A percentile compares a stretch with the other conserved stretches of the same genome.
phyloP scores from a whole-genome alignment of 164 flowering plant species.

The Houttuynia cordata region DNA sequence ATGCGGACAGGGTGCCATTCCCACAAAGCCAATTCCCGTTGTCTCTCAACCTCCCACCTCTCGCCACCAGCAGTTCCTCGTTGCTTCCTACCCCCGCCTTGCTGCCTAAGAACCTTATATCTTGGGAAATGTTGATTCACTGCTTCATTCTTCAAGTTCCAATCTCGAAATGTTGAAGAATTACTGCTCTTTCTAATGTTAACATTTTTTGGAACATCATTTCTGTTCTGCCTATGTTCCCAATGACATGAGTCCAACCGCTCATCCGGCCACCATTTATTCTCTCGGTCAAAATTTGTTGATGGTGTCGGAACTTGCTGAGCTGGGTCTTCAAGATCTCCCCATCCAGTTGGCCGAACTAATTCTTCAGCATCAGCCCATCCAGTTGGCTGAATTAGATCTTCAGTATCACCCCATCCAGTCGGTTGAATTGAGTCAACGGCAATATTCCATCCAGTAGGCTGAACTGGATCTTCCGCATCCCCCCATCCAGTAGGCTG shows the following conservation, averaged over 20 bases:
- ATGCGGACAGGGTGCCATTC: background rate
- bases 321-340: constrained; percentile 4
- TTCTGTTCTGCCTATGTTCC: constrained; percentile 11
- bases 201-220: constrained; percentile 7
- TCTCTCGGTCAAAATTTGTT: background rate
- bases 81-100: constrained; percentile 14
- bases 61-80: constrained; percentile 13
- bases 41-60: constrained; percentile 5
- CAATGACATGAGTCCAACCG: background rate
- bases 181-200: constrained; percentile 2
- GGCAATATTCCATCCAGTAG: background rate
- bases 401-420: background rate
- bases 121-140: constrained; percentile 22
- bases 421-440: background rate
- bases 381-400: background rate
- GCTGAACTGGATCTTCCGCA: background rate
- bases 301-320: background rate
- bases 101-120: constrained; percentile 27
- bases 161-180: constrained; percentile 17
- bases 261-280: background rate
- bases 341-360: background rate
- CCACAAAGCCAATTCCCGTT: background rate
- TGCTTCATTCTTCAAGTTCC: constrained; percentile 19
- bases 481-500: constrained; percentile 1
- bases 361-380: constrained; percentile 1